A percentile compares a stretch with the other conserved stretches of the same genome.
Conservation (phyloP, 345 rosid genomes). For the Erodium maritimum region DNA sequence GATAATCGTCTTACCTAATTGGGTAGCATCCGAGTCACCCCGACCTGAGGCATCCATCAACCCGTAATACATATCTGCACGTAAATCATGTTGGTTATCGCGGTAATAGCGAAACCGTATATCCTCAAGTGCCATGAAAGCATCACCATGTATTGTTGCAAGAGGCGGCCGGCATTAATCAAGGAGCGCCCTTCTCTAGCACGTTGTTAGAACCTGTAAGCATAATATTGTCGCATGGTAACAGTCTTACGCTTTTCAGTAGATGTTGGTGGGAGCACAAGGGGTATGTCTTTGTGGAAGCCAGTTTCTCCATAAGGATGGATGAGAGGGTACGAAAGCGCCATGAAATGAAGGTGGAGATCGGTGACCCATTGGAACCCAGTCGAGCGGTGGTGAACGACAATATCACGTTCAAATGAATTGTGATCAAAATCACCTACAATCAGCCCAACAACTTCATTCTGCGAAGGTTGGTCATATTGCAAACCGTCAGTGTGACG, state of each 20-base stretch:
- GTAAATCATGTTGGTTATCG: neutral
- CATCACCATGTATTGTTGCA: conserved; percentile 2
- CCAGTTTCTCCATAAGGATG: conserved; percentile 10
- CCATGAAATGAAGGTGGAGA: neutral
- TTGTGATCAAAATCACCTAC: neutral
- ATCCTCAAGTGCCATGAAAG: neutral
- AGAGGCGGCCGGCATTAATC: neutral
- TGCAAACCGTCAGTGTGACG: too few relatives aligned
- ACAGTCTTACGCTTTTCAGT: neutral
- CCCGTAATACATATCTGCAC: neutral
- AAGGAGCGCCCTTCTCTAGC: neutral
- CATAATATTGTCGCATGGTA: conserved; percentile 3
- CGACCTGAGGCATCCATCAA: neutral
- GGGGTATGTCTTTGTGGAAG: neutral
- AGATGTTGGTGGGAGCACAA: too few relatives aligned
- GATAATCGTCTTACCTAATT: neutral
- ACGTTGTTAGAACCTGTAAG: neutral
- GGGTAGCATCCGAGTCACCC: neutral
- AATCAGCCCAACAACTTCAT: neutral
- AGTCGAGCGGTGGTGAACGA: neutral
- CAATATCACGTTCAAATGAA: neutral
- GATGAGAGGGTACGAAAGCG: conserved; percentile 6
- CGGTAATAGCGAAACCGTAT: neutral
- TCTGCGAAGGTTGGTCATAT: neutral
- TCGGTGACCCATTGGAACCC: neutral